Percentiles rank a stretch among this genome's conserved stretches.
Evolutionary conservation across 495 filamentous ascomycete genomes (phyloP).

Genomic region (Thermothielavioides terrestris): DNA sequence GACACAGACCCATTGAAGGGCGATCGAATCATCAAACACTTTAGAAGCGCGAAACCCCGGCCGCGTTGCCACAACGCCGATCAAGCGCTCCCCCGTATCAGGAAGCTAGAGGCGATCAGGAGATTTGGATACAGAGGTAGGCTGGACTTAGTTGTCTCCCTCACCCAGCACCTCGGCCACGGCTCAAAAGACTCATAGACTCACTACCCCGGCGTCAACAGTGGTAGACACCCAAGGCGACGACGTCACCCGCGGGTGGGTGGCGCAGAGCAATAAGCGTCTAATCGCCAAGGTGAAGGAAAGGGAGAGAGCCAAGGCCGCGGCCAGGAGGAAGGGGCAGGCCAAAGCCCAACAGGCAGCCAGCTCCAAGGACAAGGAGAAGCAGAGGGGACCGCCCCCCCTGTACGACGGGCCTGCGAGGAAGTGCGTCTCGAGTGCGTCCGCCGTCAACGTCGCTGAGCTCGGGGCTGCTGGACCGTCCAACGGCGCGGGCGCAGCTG

Average conservation of each 20-base stretch:
- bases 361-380: neutral
- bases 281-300: neutral
- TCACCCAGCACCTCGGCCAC: neutral
- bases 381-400: too few relatives aligned
- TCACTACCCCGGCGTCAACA: neutral
- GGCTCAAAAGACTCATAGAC: neutral
- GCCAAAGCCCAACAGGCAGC: neutral
- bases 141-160: too few relatives aligned
- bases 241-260: neutral
- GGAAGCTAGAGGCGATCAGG: neutral
- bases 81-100: neutral
- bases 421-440: too few relatives aligned
- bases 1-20: neutral
- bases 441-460: too few relatives aligned
- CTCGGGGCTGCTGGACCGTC: too few relatives aligned
- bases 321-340: neutral
- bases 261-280: neutral
- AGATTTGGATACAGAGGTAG: slow-evolving; percentile 8
- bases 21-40: neutral
- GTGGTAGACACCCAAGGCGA: neutral
- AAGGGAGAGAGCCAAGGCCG: neutral
- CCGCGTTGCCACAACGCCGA: neutral
- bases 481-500: too few relatives aligned
- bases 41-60: neutral
- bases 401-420: too few relatives aligned